Percentiles rank a stretch among this genome's conserved stretches.
These are phyloP conservation scores for Suaeda aralocaspica DNA, from an alignment of 148 eudicot genomes.

Conservation along the genomic window DNA sequence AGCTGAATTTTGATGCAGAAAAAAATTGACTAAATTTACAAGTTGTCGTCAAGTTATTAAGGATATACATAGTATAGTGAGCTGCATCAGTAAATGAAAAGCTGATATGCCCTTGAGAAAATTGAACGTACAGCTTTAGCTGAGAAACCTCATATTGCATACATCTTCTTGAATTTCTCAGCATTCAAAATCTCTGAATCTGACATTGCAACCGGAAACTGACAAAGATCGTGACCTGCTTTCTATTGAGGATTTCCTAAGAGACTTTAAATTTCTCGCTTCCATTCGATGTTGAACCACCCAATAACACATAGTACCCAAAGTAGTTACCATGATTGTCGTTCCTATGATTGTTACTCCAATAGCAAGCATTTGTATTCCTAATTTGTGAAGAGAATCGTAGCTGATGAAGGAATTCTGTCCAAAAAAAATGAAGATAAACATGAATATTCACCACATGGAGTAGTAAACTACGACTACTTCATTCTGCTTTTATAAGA, in stretches of 20 bases:
- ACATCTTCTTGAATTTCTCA: constrained; percentile 59
- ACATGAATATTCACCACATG: background rate
- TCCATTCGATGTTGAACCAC: constrained; percentile 73
- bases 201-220: constrained; percentile 32
- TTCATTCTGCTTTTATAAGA: background rate
- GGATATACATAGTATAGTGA: constrained; percentile 13
- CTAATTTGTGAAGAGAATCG: constrained; percentile 80
- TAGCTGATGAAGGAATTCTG: constrained; percentile 91
- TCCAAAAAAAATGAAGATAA: constrained; percentile 24
- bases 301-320: constrained; percentile 84
- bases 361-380: constrained; percentile 79
- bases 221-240: constrained; percentile 48
- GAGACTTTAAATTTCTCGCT: constrained; percentile 39
- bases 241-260: constrained; percentile 41
- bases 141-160: constrained; percentile 49
- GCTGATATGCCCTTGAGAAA: background rate
- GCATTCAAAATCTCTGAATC: constrained; percentile 47
- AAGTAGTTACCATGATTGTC: constrained; percentile 59
- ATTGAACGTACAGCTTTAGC: constrained; percentile 5
- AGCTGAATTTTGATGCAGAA: constrained; percentile 11
- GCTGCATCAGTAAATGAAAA: constrained; percentile 9
- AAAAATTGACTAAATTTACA: constrained; percentile 4
- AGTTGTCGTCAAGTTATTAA: constrained; percentile 1
- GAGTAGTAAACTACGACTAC: background rate
- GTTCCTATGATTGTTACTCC: constrained; percentile 67